phyloP scores from a whole-genome alignment of 2,329 filamentous ascomycete genomes.

The Sporothrix pseudoabietina region DNA sequence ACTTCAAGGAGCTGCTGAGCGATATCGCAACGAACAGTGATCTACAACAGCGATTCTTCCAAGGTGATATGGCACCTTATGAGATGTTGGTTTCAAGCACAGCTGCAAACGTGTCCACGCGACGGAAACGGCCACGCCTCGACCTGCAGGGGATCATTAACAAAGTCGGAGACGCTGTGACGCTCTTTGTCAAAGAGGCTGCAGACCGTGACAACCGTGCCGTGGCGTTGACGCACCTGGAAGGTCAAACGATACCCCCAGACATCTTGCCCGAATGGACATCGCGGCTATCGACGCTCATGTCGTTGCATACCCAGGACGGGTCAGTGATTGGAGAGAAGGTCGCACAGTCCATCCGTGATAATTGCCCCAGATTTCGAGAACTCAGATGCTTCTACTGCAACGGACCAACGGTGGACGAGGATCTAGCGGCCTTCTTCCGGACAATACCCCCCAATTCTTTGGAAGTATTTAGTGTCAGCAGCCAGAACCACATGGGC shows the following conservation, averaged over 20 bases:
- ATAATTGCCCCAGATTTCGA: conserved; percentile 62
- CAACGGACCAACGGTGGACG: conserved; percentile 53
- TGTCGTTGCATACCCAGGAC: conserved; percentile 61
- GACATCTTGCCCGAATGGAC: conserved; percentile 60
- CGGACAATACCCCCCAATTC: conserved; percentile 57
- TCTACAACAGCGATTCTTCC: conserved; percentile 46
- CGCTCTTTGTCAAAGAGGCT: conserved; percentile 50
- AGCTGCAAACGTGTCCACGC: not conserved
- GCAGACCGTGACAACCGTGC: conserved; percentile 48
- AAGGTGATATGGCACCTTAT: conserved; percentile 45
- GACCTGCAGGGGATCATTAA: conserved; percentile 44
- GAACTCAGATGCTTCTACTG: conserved; percentile 60
- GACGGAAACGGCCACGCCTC: conserved; percentile 39
- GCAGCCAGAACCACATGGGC: conserved; percentile 58
- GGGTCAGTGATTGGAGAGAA: conserved; percentile 60
- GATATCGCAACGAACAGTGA: conserved; percentile 46
- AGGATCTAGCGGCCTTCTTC: conserved; percentile 61
- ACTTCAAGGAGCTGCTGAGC: conserved; percentile 61
- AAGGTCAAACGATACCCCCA: conserved; percentile 53
- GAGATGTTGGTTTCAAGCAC: conserved; percentile 37
- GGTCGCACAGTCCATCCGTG: conserved; percentile 55
- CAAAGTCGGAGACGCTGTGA: conserved; percentile 60
- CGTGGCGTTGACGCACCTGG: conserved; percentile 60
- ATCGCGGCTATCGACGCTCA: conserved; percentile 59
- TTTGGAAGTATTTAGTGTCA: conserved; percentile 60